Percentiles rank a stretch among this genome's conserved stretches.
These are phyloP conservation scores for Phialemonium atrogriseum DNA, from an alignment of 2,329 filamentous ascomycete species.

Conservation along the genomic window DNA sequence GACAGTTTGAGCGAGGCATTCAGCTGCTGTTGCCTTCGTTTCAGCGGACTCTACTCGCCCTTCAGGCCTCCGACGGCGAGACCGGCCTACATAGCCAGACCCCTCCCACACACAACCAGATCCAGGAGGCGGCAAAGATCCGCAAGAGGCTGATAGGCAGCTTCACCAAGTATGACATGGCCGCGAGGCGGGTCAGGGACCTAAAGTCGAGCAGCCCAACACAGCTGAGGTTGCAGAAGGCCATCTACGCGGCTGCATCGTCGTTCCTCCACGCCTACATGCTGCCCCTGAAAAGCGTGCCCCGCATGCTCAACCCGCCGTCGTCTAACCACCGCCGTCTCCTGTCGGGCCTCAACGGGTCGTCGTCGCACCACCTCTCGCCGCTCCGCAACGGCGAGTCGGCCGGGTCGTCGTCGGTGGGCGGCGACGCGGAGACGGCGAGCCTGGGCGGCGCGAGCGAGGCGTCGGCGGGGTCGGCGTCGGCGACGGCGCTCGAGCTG, in stretches of 20 bases:
- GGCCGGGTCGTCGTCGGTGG: conserved; percentile 23
- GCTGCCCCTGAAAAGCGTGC: conserved; percentile 73
- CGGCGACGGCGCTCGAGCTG: conserved; percentile 56
- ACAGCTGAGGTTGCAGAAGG: conserved; percentile 68
- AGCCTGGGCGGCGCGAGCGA: conserved; percentile 38
- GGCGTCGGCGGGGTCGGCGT: conserved; percentile 44
- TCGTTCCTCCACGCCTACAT: conserved; percentile 83
- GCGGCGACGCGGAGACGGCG: conserved; percentile 42
- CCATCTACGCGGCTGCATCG: conserved; percentile 74
- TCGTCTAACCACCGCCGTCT: conserved; percentile 20
- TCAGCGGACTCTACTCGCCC: conserved; percentile 62
- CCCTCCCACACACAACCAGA: conserved; percentile 53
- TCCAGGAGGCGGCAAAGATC: conserved; percentile 79
- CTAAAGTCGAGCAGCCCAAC: conserved; percentile 64
- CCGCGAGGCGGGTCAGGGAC: conserved; percentile 73
- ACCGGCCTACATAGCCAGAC: conserved; percentile 18
- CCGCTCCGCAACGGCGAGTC: conserved; percentile 41
- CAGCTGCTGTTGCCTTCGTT: conserved; percentile 74
- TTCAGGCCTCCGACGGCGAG: conserved; percentile 48
- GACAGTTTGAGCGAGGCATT: conserved; percentile 84
- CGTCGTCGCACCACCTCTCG: conserved; percentile 16
- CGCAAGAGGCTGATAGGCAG: conserved; percentile 84
- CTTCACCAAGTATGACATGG: conserved; percentile 79
- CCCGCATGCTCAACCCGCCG: conserved; percentile 47
- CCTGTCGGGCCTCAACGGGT: conserved; percentile 16